Evolutionary conservation across 495 filamentous ascomycete genomes (phyloP).

Genomic region (Talaromyces adpressus): DNA sequence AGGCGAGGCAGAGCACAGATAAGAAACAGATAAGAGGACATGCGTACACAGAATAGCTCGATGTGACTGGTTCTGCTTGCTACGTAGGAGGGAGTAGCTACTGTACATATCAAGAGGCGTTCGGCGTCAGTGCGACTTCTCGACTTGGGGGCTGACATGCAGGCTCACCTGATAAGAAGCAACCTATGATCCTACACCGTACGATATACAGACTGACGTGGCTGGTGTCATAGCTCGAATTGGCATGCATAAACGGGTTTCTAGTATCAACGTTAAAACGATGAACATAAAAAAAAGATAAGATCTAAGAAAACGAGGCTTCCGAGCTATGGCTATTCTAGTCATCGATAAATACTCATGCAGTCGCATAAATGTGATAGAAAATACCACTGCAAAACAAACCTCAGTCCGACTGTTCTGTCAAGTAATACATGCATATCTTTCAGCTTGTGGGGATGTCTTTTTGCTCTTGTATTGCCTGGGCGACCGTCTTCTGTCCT

Average conservation of each 20-base stretch:
- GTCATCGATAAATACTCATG: neutral
- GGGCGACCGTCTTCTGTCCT: neutral
- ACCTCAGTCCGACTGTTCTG: neutral
- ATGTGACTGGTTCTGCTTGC: neutral
- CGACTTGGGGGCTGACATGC: neutral
- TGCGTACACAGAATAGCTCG: neutral
- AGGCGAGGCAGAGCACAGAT: neutral
- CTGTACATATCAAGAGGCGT: neutral
- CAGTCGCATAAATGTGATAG: neutral
- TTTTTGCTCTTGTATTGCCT: too few species aligned
- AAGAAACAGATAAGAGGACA: neutral
- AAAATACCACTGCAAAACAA: neutral
- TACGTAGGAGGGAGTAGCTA: neutral
- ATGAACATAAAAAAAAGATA: neutral
- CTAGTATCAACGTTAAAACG: too few species aligned
- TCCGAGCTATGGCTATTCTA: neutral
- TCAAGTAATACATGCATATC: too few species aligned
- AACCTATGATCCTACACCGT: neutral
- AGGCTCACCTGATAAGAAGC: neutral
- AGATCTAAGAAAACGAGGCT: neutral
- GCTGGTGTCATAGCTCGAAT: neutral
- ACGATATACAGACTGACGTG: neutral
- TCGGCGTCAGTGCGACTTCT: conserved; percentile 1
- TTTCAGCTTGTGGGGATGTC: too few species aligned
- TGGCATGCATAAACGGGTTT: neutral